phyloP scores from a whole-genome alignment of 1,284 basidiomycete genomes.

The Trichosporon sp. region DNA sequence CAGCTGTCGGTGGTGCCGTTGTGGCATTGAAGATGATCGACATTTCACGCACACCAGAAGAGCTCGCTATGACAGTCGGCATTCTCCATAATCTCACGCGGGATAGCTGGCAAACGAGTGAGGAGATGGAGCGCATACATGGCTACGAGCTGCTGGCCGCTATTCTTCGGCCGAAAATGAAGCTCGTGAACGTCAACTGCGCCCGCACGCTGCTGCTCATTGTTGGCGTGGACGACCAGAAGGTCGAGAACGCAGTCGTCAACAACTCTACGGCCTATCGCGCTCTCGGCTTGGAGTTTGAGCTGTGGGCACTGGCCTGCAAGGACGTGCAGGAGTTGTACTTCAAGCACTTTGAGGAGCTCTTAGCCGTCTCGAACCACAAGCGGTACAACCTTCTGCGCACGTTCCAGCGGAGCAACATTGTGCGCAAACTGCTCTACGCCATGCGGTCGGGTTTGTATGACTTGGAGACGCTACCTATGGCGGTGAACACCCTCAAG shows the following conservation, averaged over 20 bases:
- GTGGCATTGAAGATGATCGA: constrained; percentile 71
- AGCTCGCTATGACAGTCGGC: constrained; percentile 64
- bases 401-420: constrained; percentile 59
- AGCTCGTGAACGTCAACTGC: constrained; percentile 67
- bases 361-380: constrained; percentile 66
- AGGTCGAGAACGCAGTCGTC: constrained; percentile 75
- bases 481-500: constrained; percentile 51
- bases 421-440: constrained; percentile 73
- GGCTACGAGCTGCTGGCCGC: constrained; percentile 81
- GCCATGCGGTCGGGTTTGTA: constrained; percentile 74
- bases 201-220: constrained; percentile 77
- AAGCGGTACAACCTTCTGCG: constrained; percentile 66
- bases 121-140: constrained; percentile 83
- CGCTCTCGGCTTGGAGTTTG: constrained; percentile 78
- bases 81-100: constrained; percentile 71
- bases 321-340: constrained; percentile 67
- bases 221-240: constrained; percentile 71
- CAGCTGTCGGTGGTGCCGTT: constrained; percentile 76
- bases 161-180: constrained; percentile 64
- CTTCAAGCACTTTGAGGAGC: constrained; percentile 66
- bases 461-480: constrained; percentile 53
- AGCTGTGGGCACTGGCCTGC: constrained; percentile 73
- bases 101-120: constrained; percentile 84
- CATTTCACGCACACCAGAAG: constrained; percentile 66
- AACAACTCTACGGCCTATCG: constrained; percentile 76